phyloP scores from a whole-genome alignment of 2,329 filamentous ascomycete species.

The Rutstroemia sp. region DNA sequence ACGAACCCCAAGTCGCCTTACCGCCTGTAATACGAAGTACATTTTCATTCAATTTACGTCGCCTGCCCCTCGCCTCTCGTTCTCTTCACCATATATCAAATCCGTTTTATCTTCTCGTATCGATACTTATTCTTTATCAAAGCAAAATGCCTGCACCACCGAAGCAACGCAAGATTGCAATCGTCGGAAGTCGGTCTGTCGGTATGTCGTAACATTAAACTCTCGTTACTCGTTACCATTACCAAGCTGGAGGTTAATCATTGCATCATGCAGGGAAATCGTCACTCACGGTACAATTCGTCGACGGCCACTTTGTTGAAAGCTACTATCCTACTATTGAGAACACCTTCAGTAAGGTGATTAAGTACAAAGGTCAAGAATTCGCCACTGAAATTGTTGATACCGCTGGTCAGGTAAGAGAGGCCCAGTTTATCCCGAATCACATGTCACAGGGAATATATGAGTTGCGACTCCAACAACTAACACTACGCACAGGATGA shows the following conservation, averaged over 20 bases:
- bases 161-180: conserved; percentile 92
- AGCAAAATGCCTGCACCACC: conserved; percentile 30
- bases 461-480: conserved; percentile 3
- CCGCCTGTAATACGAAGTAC: background rate
- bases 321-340: conserved; percentile 99
- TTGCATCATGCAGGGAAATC: conserved; percentile 67
- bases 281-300: conserved; percentile 91
- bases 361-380: conserved; percentile 87
- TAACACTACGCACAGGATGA: conserved; percentile 61
- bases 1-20: no score
- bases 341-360: conserved; percentile 95
- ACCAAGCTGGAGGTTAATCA: background rate
- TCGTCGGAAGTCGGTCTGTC: conserved; percentile 90
- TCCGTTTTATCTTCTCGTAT: no score
- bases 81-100: background rate
- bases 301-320: conserved; percentile 97
- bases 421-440: background rate
- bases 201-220: conserved; percentile 44
- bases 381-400: conserved; percentile 97
- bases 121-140: background rate
- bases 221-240: conserved; percentile 3
- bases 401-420: conserved; percentile 79
- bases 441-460: conserved; percentile 6
- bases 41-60: background rate
- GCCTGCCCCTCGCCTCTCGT: background rate